A percentile compares a stretch with the other conserved stretches of the same genome.
These are phyloP conservation scores for Pleurotus sapidus DNA, from an alignment of 768 basidiomycete genomes.

Conservation along the genomic window DNA sequence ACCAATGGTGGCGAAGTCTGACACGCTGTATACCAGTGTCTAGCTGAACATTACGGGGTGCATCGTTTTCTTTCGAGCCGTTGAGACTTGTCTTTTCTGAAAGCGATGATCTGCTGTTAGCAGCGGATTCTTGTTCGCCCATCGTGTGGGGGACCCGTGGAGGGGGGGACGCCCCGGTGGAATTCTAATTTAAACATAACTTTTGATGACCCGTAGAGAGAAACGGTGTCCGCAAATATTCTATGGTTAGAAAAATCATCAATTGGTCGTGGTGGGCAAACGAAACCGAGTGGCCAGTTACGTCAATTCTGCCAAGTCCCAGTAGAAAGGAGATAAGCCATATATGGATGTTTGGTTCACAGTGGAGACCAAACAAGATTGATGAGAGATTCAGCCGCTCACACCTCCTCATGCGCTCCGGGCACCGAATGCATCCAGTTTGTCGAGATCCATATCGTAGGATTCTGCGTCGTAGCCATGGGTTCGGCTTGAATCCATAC, in stretches of 20 bases:
- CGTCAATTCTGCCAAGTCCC: background rate
- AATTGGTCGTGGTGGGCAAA: background rate
- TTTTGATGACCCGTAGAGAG: background rate
- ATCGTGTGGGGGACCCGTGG: background rate
- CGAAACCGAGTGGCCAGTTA: background rate
- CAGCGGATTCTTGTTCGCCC: constrained; percentile 5
- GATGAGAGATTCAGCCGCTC: too few species aligned
- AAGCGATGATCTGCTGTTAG: constrained; percentile 1
- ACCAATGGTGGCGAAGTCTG: constrained; percentile 45
- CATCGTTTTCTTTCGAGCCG: background rate
- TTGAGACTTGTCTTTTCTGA: background rate
- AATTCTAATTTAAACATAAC: constrained; percentile 3
- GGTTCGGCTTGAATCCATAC: constrained; percentile 4
- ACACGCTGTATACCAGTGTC: constrained; percentile 37
- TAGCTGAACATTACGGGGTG: constrained; percentile 24
- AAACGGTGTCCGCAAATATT: background rate
- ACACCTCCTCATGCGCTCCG: too few species aligned
- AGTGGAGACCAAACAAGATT: background rate
- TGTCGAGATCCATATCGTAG: background rate
- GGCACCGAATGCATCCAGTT: background rate
- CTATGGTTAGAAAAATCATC: background rate
- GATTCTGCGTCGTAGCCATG: constrained; percentile 2
- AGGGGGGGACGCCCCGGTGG: background rate
- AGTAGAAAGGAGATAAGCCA: constrained; percentile 5
- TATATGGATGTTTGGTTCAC: constrained; percentile 1